phyloP scores from a whole-genome alignment of 2,329 filamentous ascomycete species.

The Cladosporium phlei region DNA sequence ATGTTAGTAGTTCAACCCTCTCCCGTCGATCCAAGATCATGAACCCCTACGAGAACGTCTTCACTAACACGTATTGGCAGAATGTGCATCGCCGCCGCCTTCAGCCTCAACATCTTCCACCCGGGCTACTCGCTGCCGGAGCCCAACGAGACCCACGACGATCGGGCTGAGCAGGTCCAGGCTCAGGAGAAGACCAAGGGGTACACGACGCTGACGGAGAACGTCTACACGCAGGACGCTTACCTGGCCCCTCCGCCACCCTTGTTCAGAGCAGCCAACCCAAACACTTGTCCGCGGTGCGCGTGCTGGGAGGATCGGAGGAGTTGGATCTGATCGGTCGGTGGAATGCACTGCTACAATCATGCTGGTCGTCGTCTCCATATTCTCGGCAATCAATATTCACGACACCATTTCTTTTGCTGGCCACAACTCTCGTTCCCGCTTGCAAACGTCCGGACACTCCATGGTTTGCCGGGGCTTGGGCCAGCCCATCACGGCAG shows the following conservation, averaged over 20 bases:
- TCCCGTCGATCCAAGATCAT: background rate
- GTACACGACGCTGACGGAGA: background rate
- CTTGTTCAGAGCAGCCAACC: background rate
- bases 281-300: background rate
- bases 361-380: too few species aligned
- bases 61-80: background rate
- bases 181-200: background rate
- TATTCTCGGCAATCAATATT: too few species aligned
- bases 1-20: background rate
- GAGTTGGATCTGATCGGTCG: background rate
- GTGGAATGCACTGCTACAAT: too few species aligned
- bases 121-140: background rate
- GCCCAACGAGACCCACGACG: too few species aligned
- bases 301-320: background rate
- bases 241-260: background rate
- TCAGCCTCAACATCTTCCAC: conserved; percentile 1
- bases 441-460: too few species aligned
- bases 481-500: too few species aligned
- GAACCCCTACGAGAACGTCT: background rate
- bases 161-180: too few species aligned
- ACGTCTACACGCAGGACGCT: too few species aligned
- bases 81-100: background rate
- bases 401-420: too few species aligned
- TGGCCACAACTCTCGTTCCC: too few species aligned
- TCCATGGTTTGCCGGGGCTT: too few species aligned